Base-by-base conservation (phyloP, 2,329 filamentous ascomycete genomes). In the Pseudogymnoascus sp. region DNA sequence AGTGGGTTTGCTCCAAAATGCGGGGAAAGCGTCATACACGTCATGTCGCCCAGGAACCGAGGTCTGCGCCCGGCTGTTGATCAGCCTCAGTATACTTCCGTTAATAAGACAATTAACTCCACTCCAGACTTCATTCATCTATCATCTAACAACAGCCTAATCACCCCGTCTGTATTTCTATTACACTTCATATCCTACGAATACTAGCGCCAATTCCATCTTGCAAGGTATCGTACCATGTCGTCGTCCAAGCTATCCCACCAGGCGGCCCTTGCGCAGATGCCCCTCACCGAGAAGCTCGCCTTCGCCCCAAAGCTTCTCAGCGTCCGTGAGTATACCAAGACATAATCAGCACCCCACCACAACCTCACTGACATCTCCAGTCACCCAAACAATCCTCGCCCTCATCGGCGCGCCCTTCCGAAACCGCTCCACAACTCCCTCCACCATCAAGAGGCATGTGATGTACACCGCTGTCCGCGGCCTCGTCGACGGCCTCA, bases 251-350 rank as follows among this genome's bases (percentile, higher is more conserved):
- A n/a, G 6, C 34, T 61, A 37, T 39, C 18, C 18, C 34, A 61
- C 12, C n/a, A 61, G 23, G 34, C 16, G 37, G 34, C n/a, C 8
- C 18, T 39, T 18, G 31, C 59, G 23, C 59, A 61, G 23, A 23
- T 63, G 51, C 36, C 45, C 21, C 11, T 68, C 1, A n/a, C 64
- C 0, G 70, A 72, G 65, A 71, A 69, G 62, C 57, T 71, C n/a
- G 67, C 68, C 37, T 40, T 67, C 0, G 26, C 69, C 8, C 66
- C 67, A 8, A 67, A 60, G 1, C 14, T 67, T 6, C 34, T 68
- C 4, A 62, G 54, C 11, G 51, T 68, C 31, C 51, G 70, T 71
- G 64, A 12, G 67, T 63, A 8, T 23, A 40, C 10, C 61, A 34
- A n/a, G 10, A 5, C 34, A 37, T 26, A 11, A 21, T 3, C 21